Evolutionary conservation across 129 eudicot species (phyloP).

Genomic region (Centrapalus pauciflorus): DNA sequence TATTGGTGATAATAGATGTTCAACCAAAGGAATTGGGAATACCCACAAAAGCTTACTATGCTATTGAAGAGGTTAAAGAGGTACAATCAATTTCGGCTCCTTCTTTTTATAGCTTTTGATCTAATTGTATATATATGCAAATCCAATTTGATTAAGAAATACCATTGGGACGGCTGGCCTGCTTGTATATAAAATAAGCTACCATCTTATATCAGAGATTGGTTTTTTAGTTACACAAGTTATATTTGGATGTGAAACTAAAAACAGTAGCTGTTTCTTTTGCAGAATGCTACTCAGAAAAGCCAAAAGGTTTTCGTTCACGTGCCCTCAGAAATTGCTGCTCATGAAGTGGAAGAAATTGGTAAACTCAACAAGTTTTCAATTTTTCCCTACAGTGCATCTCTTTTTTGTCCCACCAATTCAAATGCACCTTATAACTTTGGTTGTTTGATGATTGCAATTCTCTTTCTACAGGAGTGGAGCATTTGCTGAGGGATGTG

Average conservation of each 20-base stretch:
- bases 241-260: constrained; percentile 3
- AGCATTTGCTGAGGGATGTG: constrained; percentile 96
- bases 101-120: neutral
- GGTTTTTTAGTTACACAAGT: neutral
- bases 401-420: neutral
- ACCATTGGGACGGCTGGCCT: neutral
- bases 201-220: constrained; percentile 2
- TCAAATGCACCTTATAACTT: neutral
- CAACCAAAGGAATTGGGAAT: constrained; percentile 97
- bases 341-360: constrained; percentile 99
- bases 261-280: neutral
- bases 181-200: constrained; percentile 3
- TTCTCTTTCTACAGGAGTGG: constrained; percentile 64
- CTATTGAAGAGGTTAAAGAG: constrained; percentile 99
- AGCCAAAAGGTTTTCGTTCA: constrained; percentile 97
- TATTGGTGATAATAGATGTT: constrained; percentile 92
- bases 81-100: constrained; percentile 25
- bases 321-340: constrained; percentile 94
- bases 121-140: neutral
- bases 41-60: constrained; percentile 98
- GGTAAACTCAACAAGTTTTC: constrained; percentile 35
- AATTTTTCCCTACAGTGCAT: neutral
- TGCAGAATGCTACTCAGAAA: constrained; percentile 96
- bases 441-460: neutral
- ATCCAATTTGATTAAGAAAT: constrained; percentile 2